Evolutionary conservation across 495 filamentous ascomycete species (phyloP), one percentile per base, ranked within the genome.

Genomic region (Aspergillus saccharolyticus): DNA sequence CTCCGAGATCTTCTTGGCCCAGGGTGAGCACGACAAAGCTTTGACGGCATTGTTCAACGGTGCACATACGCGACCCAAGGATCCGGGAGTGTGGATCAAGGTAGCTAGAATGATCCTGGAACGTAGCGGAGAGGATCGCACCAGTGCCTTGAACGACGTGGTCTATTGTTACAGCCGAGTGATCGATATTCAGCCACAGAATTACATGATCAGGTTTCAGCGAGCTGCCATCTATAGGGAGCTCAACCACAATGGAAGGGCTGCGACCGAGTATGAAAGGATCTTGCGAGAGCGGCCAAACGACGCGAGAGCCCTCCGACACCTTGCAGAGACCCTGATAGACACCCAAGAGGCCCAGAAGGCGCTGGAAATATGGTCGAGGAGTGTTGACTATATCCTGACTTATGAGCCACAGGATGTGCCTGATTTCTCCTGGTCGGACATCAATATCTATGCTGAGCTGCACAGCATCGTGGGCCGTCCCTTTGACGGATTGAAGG

Each of bases 371-470:
- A 76, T 81, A 56, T 93, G 91, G 71, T 74, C 79, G 42, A 65
- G 74, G 10, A 83, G 82, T 25, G 82, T 96, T 54, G 69, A 71
- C 16, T 65, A 82, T 57, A 78, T 81, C 54, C 70, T 80, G 64
- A 65, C 78, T 46, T 58, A 75, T 65, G 66, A 75, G 45, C 60
- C 78, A 4, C 76, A 80, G 15, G 71, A 79, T 48, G 74, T 70
- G 2, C 79, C 74, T 10, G 73, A 72, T 22, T 86, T 95, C 61
- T 83, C 83, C 28, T 97, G 91, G 91, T 84, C 85, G 25, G 89
- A 96, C 66, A 69, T 93, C 33, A 87, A 91, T 61, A 86, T 91
- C 52, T 96, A 91, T 58, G 79, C 87, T 22, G 91, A 96, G 63
- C 78, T 97, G 20, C 87, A 89, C 60, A 78, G 80, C 14, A 83